A percentile compares a stretch with the other conserved stretches of the same genome.
Conservation (phyloP, 1,284 basidiomycete genomes). For the Pseudozyma pruni region DNA sequence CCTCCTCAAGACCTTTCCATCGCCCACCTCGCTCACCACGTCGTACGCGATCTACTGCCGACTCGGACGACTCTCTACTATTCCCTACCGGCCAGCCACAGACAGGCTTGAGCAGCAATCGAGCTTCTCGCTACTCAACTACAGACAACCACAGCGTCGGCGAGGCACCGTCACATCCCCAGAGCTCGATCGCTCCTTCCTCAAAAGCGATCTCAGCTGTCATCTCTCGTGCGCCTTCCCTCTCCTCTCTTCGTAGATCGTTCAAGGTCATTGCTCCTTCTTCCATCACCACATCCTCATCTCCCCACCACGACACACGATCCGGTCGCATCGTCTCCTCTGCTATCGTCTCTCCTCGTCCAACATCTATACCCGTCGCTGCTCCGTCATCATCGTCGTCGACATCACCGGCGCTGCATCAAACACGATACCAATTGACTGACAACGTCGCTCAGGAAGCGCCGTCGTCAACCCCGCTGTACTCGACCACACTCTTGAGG, state of each 20-base stretch:
- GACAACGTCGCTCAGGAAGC: not conserved
- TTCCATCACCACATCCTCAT: not conserved
- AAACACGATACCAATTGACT: not conserved
- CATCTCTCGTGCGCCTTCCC: conserved; percentile 8
- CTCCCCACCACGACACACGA: conserved; percentile 28
- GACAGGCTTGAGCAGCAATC: not conserved
- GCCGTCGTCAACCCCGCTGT: not conserved
- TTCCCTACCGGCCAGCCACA: conserved; percentile 11
- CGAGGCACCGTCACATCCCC: conserved; percentile 20
- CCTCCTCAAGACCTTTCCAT: not conserved
- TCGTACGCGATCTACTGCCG: conserved; percentile 1
- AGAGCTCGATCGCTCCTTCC: conserved; percentile 2
- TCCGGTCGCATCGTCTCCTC: conserved; percentile 9
- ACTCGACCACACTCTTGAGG: conserved; percentile 8
- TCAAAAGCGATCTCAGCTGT: conserved; percentile 1
- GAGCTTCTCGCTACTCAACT: conserved; percentile 16
- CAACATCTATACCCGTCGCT: not conserved
- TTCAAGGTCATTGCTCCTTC: conserved; percentile 3
- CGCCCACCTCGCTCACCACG: not conserved
- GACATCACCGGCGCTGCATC: not conserved
- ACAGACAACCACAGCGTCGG: conserved; percentile 28
- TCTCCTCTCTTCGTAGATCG: not conserved
- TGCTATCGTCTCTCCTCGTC: conserved; percentile 12
- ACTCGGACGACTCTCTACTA: conserved; percentile 16
- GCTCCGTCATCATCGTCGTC: conserved; percentile 7